Percentiles rank a stretch among this genome's conserved stretches.
Conservation (phyloP, 768 basidiomycete genomes). For the Mycena kentingensis region DNA sequence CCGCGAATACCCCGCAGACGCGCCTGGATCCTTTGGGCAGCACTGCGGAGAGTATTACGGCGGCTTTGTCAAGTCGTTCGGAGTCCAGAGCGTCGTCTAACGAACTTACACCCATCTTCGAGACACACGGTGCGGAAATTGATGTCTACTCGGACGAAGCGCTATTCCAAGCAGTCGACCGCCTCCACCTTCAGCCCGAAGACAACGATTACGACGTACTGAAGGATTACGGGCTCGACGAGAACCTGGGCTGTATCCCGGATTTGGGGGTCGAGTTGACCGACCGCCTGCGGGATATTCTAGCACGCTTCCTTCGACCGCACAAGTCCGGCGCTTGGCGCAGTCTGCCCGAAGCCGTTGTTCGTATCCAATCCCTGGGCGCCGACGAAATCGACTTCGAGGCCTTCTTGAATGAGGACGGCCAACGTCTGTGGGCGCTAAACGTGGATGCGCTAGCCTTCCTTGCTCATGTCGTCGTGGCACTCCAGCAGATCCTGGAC, state of each 20-base stretch:
- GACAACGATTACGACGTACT: not conserved
- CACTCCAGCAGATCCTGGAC: not conserved
- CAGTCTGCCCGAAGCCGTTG: not conserved
- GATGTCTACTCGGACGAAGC: not conserved
- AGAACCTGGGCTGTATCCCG: not conserved
- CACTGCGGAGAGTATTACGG: not conserved
- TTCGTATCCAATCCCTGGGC: not conserved
- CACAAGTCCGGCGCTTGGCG: not conserved
- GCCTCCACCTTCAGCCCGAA: not conserved
- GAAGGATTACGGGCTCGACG: not conserved
- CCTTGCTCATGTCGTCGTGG: not conserved
- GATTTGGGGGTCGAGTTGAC: not conserved
- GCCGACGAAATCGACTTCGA: not conserved
- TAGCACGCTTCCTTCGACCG: not conserved
- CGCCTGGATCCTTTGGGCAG: not conserved
- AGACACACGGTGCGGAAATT: not conserved
- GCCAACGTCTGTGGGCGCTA: not conserved
- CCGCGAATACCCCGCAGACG: no score
- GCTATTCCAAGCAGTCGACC: not conserved
- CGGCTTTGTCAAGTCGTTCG: not conserved
- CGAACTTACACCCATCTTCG: not conserved
- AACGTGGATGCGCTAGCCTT: not conserved
- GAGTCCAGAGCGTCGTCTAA: no score
- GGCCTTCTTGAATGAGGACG: not conserved
- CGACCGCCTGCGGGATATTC: not conserved